Evolutionary conservation across 805 yeast genomes (phyloP).

Genomic region (Wickerhamomyces subpelliculosus): DNA sequence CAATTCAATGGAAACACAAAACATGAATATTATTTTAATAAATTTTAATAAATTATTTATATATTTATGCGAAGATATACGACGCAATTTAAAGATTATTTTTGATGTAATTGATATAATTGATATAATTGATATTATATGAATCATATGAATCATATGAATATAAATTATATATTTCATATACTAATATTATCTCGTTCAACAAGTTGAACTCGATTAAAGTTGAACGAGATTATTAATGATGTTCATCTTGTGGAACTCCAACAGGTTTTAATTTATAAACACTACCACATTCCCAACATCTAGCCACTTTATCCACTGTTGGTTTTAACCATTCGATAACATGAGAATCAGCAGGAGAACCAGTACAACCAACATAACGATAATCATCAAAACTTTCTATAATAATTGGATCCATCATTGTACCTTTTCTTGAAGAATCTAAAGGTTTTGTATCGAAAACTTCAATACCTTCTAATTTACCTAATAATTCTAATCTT

Average conservation of each 20-base stretch:
- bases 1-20: too few species aligned
- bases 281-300: constrained; percentile 98
- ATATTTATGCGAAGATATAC: too few species aligned
- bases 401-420: constrained; percentile 80
- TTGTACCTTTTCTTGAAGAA: constrained; percentile 83
- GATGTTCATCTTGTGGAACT: constrained; percentile 56
- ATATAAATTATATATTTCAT: too few species aligned
- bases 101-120: too few species aligned
- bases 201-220: not conserved
- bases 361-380: constrained; percentile 96
- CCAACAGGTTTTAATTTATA: constrained; percentile 86
- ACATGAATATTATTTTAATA: too few species aligned
- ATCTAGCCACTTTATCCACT: constrained; percentile 77
- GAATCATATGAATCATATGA: not conserved
- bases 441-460: constrained; percentile 87
- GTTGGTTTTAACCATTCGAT: constrained; percentile 91
- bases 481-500: constrained; percentile 91
- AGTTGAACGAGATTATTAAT: constrained; percentile 8
- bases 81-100: too few species aligned
- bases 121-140: too few species aligned
- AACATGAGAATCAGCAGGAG: constrained; percentile 88
- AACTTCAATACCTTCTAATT: constrained; percentile 91
- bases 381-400: constrained; percentile 90
- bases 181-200: too few species aligned
- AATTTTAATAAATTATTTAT: too few species aligned